Percentiles rank a stretch among this genome's conserved stretches.
Evolutionary conservation across 495 filamentous ascomycete genomes (phyloP).

Genomic region (Cercophora newfieldiana): DNA sequence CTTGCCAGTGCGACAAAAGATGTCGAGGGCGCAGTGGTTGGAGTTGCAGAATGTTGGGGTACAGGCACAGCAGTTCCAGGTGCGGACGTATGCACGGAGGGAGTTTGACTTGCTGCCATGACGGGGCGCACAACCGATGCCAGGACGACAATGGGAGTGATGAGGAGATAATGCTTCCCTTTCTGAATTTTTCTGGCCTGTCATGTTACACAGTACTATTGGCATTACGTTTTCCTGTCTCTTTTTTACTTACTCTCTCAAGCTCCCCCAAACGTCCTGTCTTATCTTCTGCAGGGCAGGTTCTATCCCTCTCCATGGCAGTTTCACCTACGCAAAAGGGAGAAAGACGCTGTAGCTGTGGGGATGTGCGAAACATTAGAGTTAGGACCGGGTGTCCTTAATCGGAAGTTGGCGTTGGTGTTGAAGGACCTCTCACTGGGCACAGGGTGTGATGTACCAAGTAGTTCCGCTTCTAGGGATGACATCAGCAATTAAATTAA

Average conservation of each 20-base stretch:
- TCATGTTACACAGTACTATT: constrained; percentile 16
- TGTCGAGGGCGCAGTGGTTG: not conserved
- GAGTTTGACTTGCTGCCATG: constrained; percentile 23
- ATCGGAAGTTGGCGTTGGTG: not conserved
- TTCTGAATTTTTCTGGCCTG: constrained; percentile 7
- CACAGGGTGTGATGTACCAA: not conserved
- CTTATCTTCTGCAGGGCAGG: not conserved
- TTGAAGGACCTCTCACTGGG: not conserved
- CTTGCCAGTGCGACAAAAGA: not conserved
- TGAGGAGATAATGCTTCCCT: constrained; percentile 13
- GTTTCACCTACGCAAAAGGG: not conserved
- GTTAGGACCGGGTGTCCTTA: not conserved
- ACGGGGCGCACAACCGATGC: constrained; percentile 4
- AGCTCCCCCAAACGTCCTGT: not conserved
- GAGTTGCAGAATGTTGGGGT: constrained; percentile 4
- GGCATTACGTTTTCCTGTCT: constrained; percentile 5
- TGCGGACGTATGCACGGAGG: constrained; percentile 8
- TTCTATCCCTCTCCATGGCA: not conserved
- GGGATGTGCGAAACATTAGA: not conserved
- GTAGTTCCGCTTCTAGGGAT: not conserved
- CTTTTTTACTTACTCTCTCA: not conserved
- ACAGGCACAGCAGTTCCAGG: not conserved
- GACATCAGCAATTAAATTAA: not conserved
- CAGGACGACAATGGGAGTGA: constrained; percentile 3
- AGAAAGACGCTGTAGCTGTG: not conserved